Conservation (phyloP, 352 stramenopile genomes). For the Globisporangium alternatum region DNA sequence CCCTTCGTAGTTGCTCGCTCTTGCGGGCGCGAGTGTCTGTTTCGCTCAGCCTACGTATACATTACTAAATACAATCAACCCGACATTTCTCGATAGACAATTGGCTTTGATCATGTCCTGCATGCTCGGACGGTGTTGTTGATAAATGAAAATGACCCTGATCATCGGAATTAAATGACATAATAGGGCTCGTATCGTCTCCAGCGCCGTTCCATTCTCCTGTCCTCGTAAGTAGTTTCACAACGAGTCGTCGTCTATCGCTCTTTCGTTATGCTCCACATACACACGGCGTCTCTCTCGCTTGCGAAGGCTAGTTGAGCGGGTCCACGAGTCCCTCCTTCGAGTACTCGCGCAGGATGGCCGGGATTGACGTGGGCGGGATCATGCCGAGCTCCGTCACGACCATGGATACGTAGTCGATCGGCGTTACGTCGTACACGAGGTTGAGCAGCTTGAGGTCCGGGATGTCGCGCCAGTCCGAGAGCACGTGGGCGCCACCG, state of each 20-base stretch:
- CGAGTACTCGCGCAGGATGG: constrained; percentile 94
- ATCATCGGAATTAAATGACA: too few relatives aligned
- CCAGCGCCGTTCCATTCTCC: too few relatives aligned
- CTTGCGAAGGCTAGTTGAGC: constrained; percentile 17
- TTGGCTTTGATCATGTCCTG: background rate
- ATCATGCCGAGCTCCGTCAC: constrained; percentile 98
- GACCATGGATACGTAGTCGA: constrained; percentile 95
- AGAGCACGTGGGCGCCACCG: constrained; percentile 60
- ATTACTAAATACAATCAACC: constrained; percentile 5
- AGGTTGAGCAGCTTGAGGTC: constrained; percentile 85
- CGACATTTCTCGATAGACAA: background rate
- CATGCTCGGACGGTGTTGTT: too few relatives aligned
- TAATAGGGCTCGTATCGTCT: too few relatives aligned
- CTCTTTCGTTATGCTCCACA: too few relatives aligned
- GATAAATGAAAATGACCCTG: too few relatives aligned
- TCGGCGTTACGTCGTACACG: constrained; percentile 96
- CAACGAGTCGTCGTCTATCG: too few relatives aligned
- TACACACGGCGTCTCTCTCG: background rate
- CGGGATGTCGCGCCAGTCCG: constrained; percentile 72
- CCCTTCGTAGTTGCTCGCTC: background rate
- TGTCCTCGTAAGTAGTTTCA: too few relatives aligned
- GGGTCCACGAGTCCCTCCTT: constrained; percentile 59
- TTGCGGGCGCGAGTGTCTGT: background rate
- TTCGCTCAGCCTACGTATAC: background rate
- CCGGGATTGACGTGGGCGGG: constrained; percentile 95